These are phyloP conservation scores for Fusarium falciforme DNA, from an alignment of 2,329 filamentous ascomycete genomes.

Conservation along the genomic window DNA sequence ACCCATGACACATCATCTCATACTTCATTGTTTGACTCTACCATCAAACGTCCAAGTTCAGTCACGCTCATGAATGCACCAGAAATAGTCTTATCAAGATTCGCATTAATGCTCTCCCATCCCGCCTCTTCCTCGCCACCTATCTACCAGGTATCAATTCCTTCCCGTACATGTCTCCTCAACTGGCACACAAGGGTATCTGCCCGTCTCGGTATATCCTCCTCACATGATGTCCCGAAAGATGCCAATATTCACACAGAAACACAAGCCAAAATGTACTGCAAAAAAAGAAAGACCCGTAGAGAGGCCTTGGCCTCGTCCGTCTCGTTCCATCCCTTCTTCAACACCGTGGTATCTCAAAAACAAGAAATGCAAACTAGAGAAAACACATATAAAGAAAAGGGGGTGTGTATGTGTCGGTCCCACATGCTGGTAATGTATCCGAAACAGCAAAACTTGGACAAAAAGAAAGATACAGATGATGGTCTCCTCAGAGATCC, in stretches of 20 bases:
- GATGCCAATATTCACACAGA: constrained; percentile 32
- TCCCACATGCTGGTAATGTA: constrained; percentile 22
- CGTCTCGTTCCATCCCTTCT: constrained; percentile 36
- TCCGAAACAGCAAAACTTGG: constrained; percentile 11
- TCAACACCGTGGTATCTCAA: constrained; percentile 46
- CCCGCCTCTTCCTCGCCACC: constrained; percentile 1
- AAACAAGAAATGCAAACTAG: constrained; percentile 33
- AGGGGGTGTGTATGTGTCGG: constrained; percentile 22
- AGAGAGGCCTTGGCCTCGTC: constrained; percentile 24
- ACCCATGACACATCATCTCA: background rate
- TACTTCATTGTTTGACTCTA: background rate
- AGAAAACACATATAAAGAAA: constrained; percentile 11
- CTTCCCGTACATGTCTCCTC: constrained; percentile 9
- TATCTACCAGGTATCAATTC: constrained; percentile 29
- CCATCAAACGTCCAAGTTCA: background rate
- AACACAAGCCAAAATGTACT: constrained; percentile 19
- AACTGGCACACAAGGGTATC: constrained; percentile 34
- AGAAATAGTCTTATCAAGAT: constrained; percentile 5
- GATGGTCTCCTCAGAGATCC: constrained; percentile 35
- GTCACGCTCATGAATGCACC: background rate
- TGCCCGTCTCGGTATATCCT: constrained; percentile 34
- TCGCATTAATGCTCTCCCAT: constrained; percentile 36
- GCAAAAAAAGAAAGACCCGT: constrained; percentile 19
- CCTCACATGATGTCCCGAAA: constrained; percentile 26
- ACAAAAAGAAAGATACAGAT: constrained; percentile 24